These are phyloP conservation scores for Elsinoe perseae DNA, from an alignment of 2,329 filamentous ascomycete genomes.

Conservation along the genomic window DNA sequence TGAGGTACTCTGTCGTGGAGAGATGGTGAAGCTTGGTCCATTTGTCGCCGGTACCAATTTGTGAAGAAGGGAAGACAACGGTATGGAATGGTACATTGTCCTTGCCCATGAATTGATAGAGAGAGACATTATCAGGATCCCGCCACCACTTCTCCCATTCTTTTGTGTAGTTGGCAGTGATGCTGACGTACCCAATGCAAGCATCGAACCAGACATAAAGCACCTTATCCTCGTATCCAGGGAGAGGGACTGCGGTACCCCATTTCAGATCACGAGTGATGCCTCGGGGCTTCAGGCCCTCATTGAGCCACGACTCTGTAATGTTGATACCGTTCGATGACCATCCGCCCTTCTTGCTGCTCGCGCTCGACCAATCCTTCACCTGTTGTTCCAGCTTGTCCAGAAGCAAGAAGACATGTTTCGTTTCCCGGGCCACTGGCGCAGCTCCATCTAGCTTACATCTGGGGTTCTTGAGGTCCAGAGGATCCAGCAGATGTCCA, in stretches of 20 bases:
- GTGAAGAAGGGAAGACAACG: slow-evolving; percentile 82
- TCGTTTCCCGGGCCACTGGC: slow-evolving; percentile 72
- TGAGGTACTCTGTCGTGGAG: slow-evolving; percentile 81
- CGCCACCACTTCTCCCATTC: slow-evolving; percentile 95
- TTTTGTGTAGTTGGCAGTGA: slow-evolving; percentile 80
- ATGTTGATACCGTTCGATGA: slow-evolving; percentile 67
- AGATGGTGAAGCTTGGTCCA: slow-evolving; percentile 89
- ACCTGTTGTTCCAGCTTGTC: slow-evolving; percentile 74
- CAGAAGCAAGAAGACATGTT: slow-evolving; percentile 81
- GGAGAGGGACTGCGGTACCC: slow-evolving; percentile 59
- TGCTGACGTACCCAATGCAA: slow-evolving; percentile 91
- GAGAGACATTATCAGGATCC: slow-evolving; percentile 74
- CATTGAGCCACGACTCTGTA: slow-evolving; percentile 71
- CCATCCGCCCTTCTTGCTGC: slow-evolving; percentile 68
- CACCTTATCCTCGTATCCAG: slow-evolving; percentile 65
- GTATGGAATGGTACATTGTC: slow-evolving; percentile 83
- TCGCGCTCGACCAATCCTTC: slow-evolving; percentile 66
- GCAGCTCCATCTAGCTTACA: slow-evolving; percentile 86
- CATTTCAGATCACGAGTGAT: slow-evolving; percentile 92
- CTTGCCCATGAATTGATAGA: slow-evolving; percentile 96
- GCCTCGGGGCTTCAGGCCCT: slow-evolving; percentile 76
- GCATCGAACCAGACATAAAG: slow-evolving; percentile 93
- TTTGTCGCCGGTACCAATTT: slow-evolving; percentile 73
- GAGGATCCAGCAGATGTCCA: slow-evolving; percentile 40
- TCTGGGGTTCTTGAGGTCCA: slow-evolving; percentile 66